These are phyloP conservation scores for Phytophthora parvispora DNA, from an alignment of 352 stramenopile genomes.

Conservation along the genomic window DNA sequence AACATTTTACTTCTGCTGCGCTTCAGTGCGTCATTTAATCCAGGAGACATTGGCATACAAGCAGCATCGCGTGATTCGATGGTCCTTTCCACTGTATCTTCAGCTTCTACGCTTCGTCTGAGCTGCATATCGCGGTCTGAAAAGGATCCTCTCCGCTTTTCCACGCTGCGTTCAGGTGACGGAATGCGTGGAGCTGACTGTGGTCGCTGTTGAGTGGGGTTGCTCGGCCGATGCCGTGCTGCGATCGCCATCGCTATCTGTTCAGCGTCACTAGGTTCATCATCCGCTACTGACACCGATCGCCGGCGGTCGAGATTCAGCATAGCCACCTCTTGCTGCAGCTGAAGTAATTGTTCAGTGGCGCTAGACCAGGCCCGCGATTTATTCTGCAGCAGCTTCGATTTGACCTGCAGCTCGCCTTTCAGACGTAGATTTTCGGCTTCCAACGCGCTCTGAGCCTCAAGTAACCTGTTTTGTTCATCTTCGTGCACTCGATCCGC, in stretches of 20 bases:
- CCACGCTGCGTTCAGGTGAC: slow-evolving; percentile 30
- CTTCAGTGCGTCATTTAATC: slow-evolving; percentile 10
- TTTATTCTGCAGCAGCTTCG: slow-evolving; percentile 86
- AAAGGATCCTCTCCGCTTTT: slow-evolving; percentile 34
- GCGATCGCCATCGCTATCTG: slow-evolving; percentile 36
- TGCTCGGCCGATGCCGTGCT: slow-evolving; percentile 11
- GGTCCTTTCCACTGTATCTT: slow-evolving; percentile 3
- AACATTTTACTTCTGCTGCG: slow-evolving; percentile 24
- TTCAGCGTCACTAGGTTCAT: slow-evolving; percentile 19
- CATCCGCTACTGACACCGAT: slow-evolving; percentile 8
- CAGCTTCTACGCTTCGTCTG: neutral
- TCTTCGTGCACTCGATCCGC: slow-evolving; percentile 49
- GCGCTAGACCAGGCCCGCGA: slow-evolving; percentile 85
- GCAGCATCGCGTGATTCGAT: slow-evolving; percentile 13
- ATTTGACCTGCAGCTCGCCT: slow-evolving; percentile 84
- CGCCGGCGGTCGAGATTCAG: slow-evolving; percentile 68
- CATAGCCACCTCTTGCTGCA: slow-evolving; percentile 88
- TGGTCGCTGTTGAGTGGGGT: slow-evolving; percentile 25
- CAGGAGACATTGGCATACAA: slow-evolving; percentile 25
- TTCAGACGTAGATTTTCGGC: slow-evolving; percentile 81
- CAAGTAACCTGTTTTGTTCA: slow-evolving; percentile 65
- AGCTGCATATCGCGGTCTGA: slow-evolving; percentile 14
- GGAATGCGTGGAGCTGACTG: slow-evolving; percentile 30
- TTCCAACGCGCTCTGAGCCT: slow-evolving; percentile 69
- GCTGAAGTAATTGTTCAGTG: slow-evolving; percentile 77